phyloP scores from a whole-genome alignment of 306 rosid genomes.

The Cotoneaster glaucophyllus region DNA sequence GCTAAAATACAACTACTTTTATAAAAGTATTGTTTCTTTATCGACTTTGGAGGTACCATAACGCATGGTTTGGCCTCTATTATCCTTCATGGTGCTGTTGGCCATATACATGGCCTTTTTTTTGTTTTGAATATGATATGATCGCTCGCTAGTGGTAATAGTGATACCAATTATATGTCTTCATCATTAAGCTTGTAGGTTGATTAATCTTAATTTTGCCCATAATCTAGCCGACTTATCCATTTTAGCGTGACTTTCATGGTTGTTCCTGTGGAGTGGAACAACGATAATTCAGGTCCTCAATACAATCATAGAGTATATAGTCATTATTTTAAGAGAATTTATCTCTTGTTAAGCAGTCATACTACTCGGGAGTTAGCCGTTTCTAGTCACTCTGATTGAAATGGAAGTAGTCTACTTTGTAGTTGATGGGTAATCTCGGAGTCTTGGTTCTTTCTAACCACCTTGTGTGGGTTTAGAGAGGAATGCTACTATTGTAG shows the following conservation, averaged over 20 bases:
- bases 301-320: neutral
- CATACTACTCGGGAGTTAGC: too few relatives aligned
- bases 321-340: neutral
- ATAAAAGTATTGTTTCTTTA: constrained; percentile 12
- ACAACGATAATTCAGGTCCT: neutral
- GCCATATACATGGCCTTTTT: neutral
- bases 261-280: neutral
- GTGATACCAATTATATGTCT: neutral
- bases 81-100: neutral
- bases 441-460: too few relatives aligned
- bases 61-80: neutral
- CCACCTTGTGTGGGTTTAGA: too few relatives aligned
- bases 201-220: neutral
- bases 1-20: neutral
- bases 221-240: neutral
- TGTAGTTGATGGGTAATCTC: too few relatives aligned
- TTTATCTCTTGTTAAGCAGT: neutral
- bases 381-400: too few relatives aligned
- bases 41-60: neutral
- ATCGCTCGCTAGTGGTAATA: neutral
- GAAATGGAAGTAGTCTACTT: too few relatives aligned
- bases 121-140: neutral
- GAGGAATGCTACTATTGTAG: too few relatives aligned
- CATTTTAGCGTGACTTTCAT: neutral
- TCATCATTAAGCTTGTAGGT: neutral